A percentile compares a stretch with the other conserved stretches of the same genome.
Conservation (phyloP, 208 protist genomes). For the Zelonia costaricensis region DNA sequence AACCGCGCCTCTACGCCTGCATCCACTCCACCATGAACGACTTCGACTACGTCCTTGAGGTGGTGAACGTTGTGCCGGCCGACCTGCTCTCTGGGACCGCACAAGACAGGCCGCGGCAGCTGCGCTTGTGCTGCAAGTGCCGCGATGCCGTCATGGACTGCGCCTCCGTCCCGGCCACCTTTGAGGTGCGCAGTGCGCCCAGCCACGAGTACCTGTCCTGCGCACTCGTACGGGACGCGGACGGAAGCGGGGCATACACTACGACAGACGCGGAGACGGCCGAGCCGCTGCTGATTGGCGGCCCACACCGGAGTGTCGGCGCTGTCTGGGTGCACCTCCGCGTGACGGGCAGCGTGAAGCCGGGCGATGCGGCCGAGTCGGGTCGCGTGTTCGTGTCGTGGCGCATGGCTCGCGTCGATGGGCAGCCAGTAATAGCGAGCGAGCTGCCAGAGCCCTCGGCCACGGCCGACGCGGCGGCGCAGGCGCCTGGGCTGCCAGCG, state of each 20-base stretch:
- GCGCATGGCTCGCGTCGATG: slow-evolving; percentile 21
- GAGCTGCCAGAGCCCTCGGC: slow-evolving; percentile 3
- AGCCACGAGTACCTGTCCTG: slow-evolving; percentile 16
- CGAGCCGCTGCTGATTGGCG: slow-evolving; percentile 15
- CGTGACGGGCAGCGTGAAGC: neutral
- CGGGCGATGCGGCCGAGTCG: neutral
- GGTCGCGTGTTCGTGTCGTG: slow-evolving; percentile 23
- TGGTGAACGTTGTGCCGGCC: slow-evolving; percentile 25
- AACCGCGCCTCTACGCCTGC: neutral
- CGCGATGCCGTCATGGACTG: slow-evolving; percentile 25
- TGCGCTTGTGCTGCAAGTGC: slow-evolving; percentile 15
- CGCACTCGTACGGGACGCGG: slow-evolving; percentile 1
- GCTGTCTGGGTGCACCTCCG: slow-evolving; percentile 24
- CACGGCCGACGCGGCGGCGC: too few relatives aligned
- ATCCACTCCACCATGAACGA: neutral
- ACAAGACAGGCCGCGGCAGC: neutral
- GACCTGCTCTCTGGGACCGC: neutral
- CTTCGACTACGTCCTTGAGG: slow-evolving; percentile 33
- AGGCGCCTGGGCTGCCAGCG: too few relatives aligned
- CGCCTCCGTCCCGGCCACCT: slow-evolving; percentile 7
- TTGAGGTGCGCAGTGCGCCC: slow-evolving; percentile 24
- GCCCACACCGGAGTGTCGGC: slow-evolving; percentile 20
- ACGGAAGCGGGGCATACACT: neutral
- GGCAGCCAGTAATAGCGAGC: neutral
- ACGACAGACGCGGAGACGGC: slow-evolving; percentile 1